Conservation (phyloP, 345 rosid species). For the Eucalyptus dawsonii region DNA sequence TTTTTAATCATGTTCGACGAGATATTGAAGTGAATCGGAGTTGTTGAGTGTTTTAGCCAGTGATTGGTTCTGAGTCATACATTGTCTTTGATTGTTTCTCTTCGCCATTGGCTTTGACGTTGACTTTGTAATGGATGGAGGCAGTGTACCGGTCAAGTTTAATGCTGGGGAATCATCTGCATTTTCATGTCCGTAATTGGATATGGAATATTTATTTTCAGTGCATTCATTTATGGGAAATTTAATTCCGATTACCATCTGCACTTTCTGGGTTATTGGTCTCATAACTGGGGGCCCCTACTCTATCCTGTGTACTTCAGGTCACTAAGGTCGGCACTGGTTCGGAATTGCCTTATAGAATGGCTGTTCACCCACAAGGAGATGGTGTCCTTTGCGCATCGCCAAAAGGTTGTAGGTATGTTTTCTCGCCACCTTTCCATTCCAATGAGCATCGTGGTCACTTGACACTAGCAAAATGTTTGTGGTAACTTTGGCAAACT, state of each 20-base stretch:
- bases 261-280: background rate
- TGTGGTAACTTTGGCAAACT: background rate
- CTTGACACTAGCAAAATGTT: background rate
- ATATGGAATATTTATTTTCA: background rate
- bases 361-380: constrained; percentile 72
- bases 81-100: background rate
- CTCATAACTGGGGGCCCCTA: background rate
- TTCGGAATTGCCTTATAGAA: constrained; percentile 73
- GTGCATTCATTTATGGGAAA: background rate
- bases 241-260: background rate
- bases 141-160: background rate
- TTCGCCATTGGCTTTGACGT: background rate
- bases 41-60: background rate
- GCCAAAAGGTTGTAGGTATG: constrained; percentile 63
- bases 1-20: background rate
- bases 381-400: constrained; percentile 71
- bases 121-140: background rate
- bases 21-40: background rate
- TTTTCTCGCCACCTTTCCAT: background rate
- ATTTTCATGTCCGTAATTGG: background rate
- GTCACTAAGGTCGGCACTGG: constrained; percentile 34
- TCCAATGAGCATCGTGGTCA: background rate
- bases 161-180: background rate
- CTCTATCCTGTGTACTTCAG: constrained; percentile 12
- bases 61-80: background rate